Evolutionary conservation across 768 basidiomycete genomes (phyloP).

Genomic region (Boletus speciosus): DNA sequence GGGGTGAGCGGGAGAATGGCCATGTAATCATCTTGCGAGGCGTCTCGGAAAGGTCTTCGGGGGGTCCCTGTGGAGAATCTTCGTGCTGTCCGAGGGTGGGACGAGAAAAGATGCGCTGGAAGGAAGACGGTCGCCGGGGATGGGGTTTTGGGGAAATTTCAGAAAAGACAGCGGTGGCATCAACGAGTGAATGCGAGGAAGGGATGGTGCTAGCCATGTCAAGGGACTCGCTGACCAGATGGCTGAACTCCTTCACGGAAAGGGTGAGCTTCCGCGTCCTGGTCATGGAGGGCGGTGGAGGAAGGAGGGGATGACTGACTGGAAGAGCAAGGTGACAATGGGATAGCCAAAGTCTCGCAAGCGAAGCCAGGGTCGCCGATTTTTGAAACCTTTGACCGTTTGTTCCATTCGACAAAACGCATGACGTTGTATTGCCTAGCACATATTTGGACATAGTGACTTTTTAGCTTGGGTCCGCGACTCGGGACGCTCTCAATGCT

Average conservation of each 20-base stretch:
- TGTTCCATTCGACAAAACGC: background rate
- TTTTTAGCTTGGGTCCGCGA: background rate
- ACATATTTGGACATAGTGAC: background rate
- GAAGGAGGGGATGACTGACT: background rate
- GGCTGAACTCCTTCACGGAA: constrained; percentile 32
- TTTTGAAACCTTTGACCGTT: constrained; percentile 2
- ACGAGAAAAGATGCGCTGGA: constrained; percentile 32
- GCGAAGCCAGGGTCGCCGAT: constrained; percentile 18
- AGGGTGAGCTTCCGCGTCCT: constrained; percentile 27
- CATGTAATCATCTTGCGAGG: constrained; percentile 29
- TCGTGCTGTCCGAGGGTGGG: constrained; percentile 10
- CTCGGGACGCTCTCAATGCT: too few relatives aligned
- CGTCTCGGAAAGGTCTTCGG: constrained; percentile 11
- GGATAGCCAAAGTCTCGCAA: background rate
- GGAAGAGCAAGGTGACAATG: constrained; percentile 3
- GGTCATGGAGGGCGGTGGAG: constrained; percentile 18
- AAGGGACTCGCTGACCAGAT: constrained; percentile 33
- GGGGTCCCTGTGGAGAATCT: constrained; percentile 4
- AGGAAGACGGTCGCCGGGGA: constrained; percentile 14
- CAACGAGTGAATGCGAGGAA: constrained; percentile 22
- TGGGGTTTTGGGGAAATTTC: constrained; percentile 16
- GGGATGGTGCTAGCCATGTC: constrained; percentile 14
- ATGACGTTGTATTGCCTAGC: background rate
- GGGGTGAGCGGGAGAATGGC: constrained; percentile 29
- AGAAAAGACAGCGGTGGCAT: constrained; percentile 19